Base-by-base conservation (phyloP, 768 basidiomycete genomes). In the Lactarius deliciosus region DNA sequence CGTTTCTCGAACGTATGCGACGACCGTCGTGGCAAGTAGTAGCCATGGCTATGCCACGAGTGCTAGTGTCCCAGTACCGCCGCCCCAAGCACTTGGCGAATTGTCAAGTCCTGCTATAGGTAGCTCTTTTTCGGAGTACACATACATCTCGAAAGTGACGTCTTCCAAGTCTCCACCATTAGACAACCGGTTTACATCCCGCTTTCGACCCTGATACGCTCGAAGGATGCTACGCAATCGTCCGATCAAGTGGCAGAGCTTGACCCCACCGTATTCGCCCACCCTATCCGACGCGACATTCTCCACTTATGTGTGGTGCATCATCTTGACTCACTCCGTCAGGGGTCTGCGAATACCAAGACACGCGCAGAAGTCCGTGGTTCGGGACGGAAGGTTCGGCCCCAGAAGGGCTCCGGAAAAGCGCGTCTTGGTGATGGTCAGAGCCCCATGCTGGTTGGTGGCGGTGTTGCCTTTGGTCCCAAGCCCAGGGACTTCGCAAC, bases 401-500 rank as follows among this genome's bases (percentile, higher is more conserved):
- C 82, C 7, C 97, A 99, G 76, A 99, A 99, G 77, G 96, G 96
- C 10, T 84, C 86, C 18, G 96, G 97, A 66, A 82, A 77, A 70
- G 97, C 97, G 11, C 92, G 97, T 74, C 79, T 97, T 11, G 96
- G 96, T 57, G 94, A 95, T 72, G 86, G 81, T 2, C 91, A 93
- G 72, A 90, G 86, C 75, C 94, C 93, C 1, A 92, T 94, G 83
- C 84, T 89, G 63, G 82, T 88, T 38, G 96, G 96, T 40, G 97
- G 97, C 77, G 97, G 96, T 71, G 85, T 91, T 47, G 93, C 93
- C 7, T 95, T 94, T 68, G 94, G 94, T 36, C 93, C 94, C 0
- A 90, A 92, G 74, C 92, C 94, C 3, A 85, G 94, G 58, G 92
- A 97, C 75, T 98, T 96, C 76, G 87, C 90, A 72, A 94, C 94